phyloP scores from a whole-genome alignment of 2,329 filamentous ascomycete genomes.

The Aspergillus uvarum region DNA sequence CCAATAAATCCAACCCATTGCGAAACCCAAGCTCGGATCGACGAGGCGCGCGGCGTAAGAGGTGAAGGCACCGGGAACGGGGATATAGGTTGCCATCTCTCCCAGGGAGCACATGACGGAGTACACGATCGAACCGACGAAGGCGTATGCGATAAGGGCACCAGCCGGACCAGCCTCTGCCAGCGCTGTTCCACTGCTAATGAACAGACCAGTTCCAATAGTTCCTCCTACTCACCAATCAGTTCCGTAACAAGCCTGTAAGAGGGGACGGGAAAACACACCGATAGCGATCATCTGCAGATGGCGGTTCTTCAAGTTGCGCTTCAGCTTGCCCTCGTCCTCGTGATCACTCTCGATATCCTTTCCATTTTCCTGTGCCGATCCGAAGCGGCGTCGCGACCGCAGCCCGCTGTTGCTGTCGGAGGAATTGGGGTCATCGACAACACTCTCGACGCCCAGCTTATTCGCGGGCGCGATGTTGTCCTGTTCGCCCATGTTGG shows the following conservation, averaged over 20 bases:
- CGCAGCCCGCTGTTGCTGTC: background rate
- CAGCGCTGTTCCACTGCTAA: conserved; percentile 64
- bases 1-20: conserved; percentile 81
- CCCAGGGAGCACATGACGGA: conserved; percentile 66
- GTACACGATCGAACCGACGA: conserved; percentile 70
- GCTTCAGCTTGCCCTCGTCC: conserved; percentile 18
- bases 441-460: background rate
- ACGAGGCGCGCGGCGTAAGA: conserved; percentile 77
- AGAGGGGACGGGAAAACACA: background rate
- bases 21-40: conserved; percentile 68
- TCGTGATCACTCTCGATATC: conserved; percentile 6
- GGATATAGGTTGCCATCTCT: conserved; percentile 75
- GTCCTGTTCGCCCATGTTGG: background rate
- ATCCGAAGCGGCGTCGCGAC: background rate
- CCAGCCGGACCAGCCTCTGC: conserved; percentile 63
- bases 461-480: background rate
- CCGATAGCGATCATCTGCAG: conserved; percentile 27
- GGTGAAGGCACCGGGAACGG: conserved; percentile 72
- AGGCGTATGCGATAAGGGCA: conserved; percentile 65
- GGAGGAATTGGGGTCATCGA: background rate
- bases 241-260: background rate
- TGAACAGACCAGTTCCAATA: conserved; percentile 70
- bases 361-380: background rate
- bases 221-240: conserved; percentile 51
- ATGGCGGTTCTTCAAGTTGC: conserved; percentile 24